Conservation (phyloP, 129 eudicot species). For the Arctium minus region DNA sequence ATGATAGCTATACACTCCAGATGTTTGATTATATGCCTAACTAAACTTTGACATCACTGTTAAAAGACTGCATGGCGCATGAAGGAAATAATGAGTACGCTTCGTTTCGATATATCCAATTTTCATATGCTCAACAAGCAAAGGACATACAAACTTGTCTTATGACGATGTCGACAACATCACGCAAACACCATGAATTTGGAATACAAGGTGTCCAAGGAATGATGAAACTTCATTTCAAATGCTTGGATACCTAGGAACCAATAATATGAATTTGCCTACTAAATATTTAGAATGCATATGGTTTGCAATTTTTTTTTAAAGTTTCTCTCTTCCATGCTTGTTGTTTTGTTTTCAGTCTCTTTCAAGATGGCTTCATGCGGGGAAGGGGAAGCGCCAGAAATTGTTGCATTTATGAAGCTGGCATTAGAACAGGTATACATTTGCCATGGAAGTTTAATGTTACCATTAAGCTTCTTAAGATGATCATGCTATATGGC, state of each 20-base stretch:
- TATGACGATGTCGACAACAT: neutral
- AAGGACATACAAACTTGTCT: neutral
- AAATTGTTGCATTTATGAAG: conserved; percentile 45
- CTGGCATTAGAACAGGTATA: conserved; percentile 57
- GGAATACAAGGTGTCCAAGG: neutral
- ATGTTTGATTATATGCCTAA: conserved; percentile 14
- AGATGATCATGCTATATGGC: neutral
- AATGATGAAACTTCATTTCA: neutral
- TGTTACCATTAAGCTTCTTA: neutral
- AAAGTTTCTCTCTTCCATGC: neutral
- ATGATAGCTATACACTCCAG: neutral
- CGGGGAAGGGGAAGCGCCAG: conserved; percentile 8
- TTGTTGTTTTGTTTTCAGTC: neutral
- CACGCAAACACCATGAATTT: neutral
- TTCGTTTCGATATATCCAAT: too few relatives aligned
- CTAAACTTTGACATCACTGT: neutral
- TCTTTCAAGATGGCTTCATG: conserved; percentile 29
- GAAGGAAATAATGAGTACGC: too few relatives aligned
- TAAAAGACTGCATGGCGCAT: too few relatives aligned
- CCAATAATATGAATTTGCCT: neutral
- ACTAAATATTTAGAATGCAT: too few relatives aligned
- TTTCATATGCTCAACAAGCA: too few relatives aligned
- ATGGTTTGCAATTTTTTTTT: neutral
- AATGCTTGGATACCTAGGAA: neutral
- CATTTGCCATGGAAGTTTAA: neutral